Conservation (phyloP, 805 yeast species). For the Candida lessepsii region DNA sequence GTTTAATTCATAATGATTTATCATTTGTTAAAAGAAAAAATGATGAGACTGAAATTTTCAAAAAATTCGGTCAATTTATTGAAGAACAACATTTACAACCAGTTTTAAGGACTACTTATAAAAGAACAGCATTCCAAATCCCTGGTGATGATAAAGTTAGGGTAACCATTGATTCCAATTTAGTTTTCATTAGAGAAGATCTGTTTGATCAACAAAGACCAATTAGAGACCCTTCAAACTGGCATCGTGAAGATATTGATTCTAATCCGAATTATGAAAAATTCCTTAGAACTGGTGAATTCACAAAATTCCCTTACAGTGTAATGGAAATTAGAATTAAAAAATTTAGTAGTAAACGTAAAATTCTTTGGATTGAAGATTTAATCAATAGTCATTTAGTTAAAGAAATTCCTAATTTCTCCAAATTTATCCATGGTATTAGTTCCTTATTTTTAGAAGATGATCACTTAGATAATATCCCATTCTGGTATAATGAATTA, state of each 20-base stretch:
- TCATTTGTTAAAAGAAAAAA: conserved; percentile 54
- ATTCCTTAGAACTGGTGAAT: conserved; percentile 83
- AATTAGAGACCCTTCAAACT: conserved; percentile 78
- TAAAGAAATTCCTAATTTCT: conserved; percentile 90
- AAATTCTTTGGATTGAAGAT: conserved; percentile 79
- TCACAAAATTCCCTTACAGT: conserved; percentile 74
- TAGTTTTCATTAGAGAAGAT: conserved; percentile 86
- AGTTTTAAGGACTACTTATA: conserved; percentile 78
- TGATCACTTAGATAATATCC: conserved; percentile 84
- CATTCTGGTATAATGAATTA: conserved; percentile 92
- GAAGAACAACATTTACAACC: conserved; percentile 73
- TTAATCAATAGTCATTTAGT: conserved; percentile 79
- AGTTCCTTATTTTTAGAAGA: conserved; percentile 86
- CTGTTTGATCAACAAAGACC: conserved; percentile 82
- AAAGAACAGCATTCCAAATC: conserved; percentile 94
- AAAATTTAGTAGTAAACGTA: conserved; percentile 37
- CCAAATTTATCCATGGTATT: conserved; percentile 90
- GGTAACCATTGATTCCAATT: conserved; percentile 85
- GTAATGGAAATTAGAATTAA: conserved; percentile 81
- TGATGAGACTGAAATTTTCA: conserved; percentile 51
- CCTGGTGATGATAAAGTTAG: conserved; percentile 96
- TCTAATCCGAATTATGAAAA: conserved; percentile 67
- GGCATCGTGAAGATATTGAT: conserved; percentile 95
- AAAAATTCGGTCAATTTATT: conserved; percentile 57
- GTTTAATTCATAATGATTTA: conserved; percentile 59